Conservation (phyloP, 352 stramenopile genomes). For the Phytopythium delawarense region DNA sequence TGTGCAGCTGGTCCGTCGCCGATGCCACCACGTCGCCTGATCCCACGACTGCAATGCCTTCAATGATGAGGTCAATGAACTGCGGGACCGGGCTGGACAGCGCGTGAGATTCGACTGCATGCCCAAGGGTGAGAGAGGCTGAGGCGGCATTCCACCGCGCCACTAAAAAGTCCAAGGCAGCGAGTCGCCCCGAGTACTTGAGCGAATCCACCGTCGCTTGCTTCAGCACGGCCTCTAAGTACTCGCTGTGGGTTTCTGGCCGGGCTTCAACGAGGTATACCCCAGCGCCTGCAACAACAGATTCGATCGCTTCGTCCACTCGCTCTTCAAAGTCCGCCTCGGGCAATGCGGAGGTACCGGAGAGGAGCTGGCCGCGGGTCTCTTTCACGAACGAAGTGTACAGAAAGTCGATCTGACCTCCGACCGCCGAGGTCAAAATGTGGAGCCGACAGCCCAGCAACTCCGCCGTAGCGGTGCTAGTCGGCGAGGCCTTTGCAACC, state of each 20-base stretch:
- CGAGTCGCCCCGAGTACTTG: constrained; percentile 38
- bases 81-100: constrained; percentile 41
- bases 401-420: constrained; percentile 40
- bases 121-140: not conserved
- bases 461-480: constrained; percentile 24
- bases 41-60: constrained; percentile 43
- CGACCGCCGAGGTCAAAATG: constrained; percentile 30
- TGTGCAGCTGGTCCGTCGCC: constrained; percentile 49
- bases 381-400: constrained; percentile 41
- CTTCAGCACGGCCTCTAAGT: constrained; percentile 31
- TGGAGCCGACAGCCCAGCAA: constrained; percentile 38
- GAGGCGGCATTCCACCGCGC: constrained; percentile 34
- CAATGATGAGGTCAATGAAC: constrained; percentile 59
- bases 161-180: constrained; percentile 57
- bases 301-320: constrained; percentile 51
- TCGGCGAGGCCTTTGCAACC: constrained; percentile 26
- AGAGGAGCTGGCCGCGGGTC: constrained; percentile 27
- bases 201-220: constrained; percentile 43
- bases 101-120: constrained; percentile 10
- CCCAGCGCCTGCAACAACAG: constrained; percentile 26
- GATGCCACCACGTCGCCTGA: constrained; percentile 51
- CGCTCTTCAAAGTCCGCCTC: constrained; percentile 41
- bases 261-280: constrained; percentile 30
- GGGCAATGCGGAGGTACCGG: constrained; percentile 8
- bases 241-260: constrained; percentile 38